Percentiles rank a stretch among this genome's conserved stretches.
Evolutionary conservation across 1,284 basidiomycete species (phyloP).

Genomic region (Melampsora americana): DNA sequence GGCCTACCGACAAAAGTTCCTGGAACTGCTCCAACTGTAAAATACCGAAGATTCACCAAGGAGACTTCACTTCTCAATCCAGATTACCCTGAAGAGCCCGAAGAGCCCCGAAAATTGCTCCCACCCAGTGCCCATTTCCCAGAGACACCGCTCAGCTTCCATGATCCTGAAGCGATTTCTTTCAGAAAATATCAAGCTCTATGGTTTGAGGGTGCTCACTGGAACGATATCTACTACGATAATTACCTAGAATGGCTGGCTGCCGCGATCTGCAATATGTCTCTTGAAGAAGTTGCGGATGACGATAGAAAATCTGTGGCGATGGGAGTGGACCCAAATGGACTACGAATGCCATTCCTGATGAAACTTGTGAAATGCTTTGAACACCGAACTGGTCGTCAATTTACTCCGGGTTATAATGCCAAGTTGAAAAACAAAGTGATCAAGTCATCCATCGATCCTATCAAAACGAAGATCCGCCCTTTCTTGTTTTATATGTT

Average conservation of each 20-base stretch:
- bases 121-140: constrained; percentile 5
- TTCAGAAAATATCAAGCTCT: constrained; percentile 22
- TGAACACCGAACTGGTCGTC: constrained; percentile 23
- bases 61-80: constrained; percentile 4
- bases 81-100: background rate
- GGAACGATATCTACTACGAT: constrained; percentile 31
- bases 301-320: constrained; percentile 11
- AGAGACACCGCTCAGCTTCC: background rate
- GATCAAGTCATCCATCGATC: constrained; percentile 22
- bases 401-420: constrained; percentile 30
- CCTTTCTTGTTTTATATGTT: constrained; percentile 23
- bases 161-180: constrained; percentile 30
- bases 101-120: background rate
- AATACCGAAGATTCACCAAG: background rate
- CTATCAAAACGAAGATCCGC: constrained; percentile 17
- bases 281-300: constrained; percentile 18
- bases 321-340: background rate
- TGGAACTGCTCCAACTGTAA: background rate
- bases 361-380: constrained; percentile 17
- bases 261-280: constrained; percentile 8
- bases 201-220: constrained; percentile 29
- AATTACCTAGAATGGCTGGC: constrained; percentile 34
- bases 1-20: background rate
- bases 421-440: constrained; percentile 16
- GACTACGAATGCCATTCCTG: constrained; percentile 5